Evolutionary conservation across 2,329 filamentous ascomycete genomes (phyloP), one percentile per base, ranked within the genome.

Genomic region (Trichophyton benhamiae): DNA sequence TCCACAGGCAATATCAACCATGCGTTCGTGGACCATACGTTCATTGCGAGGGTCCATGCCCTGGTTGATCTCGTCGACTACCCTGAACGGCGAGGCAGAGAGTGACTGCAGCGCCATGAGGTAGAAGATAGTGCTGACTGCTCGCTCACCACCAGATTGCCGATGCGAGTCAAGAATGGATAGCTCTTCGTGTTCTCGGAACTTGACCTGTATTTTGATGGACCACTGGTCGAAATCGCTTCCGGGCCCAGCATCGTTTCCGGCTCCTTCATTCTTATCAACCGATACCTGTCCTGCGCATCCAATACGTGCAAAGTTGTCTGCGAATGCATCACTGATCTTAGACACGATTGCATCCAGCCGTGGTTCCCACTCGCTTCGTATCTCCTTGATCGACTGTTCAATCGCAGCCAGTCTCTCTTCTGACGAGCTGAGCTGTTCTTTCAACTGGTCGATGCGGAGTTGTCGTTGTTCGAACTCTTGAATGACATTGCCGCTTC

Each of bases 1-100:
- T 6, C 70, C 72, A 74, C 94, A 97, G 49, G 94, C 94, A 71
- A 99, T 96, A 70, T 96, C 91, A 7, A 99, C 94, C 88, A 99
- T 95, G 65, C 94, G 89, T 72, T 92, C 90, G 76, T 99, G 94
- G 15, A 99, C 91, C 84, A 96, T 95, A 67, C 94, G 88, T 76
- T 99, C 94, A 75, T 99, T 99, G 69, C 94, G 87, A 49, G 92
- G 94, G 73, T 99, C 94, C 94, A 99, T 99, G 66, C 94, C 94
- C 76, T 99, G 94, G 72, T 99, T 99, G 80, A 99, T 99, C 77
- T 99, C 94, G 75, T 99, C 94, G 63, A 99, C 94, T 58, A 99
- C 92, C 59, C 94, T 90, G 82, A 99, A 99, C 0, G 94, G 94
- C 2, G 91, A 91, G 69, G 91, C 88, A 15, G 94, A 92, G 69